Conservation (phyloP, 2,329 filamentous ascomycete genomes). For the Fusarium sp. region DNA sequence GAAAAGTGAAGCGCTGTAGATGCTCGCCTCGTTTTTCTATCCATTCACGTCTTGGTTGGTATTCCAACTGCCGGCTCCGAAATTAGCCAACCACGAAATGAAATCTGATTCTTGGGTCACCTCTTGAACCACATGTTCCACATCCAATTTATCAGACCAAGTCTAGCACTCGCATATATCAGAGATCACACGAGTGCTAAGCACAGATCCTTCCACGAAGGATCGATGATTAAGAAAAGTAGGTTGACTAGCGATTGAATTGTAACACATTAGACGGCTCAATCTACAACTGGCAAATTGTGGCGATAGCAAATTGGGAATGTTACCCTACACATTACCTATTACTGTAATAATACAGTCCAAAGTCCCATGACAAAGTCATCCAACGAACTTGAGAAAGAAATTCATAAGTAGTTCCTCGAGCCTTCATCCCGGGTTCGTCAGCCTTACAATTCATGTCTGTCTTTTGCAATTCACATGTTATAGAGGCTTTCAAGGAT, state of each 20-base stretch:
- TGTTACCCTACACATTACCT: constrained; percentile 20
- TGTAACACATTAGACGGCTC: neutral
- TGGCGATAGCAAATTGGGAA: too few relatives aligned
- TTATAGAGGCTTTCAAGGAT: neutral
- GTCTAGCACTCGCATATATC: constrained; percentile 35
- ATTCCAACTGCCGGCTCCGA: constrained; percentile 21
- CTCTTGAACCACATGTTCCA: constrained; percentile 23
- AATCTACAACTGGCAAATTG: too few relatives aligned
- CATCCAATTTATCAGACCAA: constrained; percentile 1
- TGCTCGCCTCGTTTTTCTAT: constrained; percentile 36
- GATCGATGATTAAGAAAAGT: neutral
- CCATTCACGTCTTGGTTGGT: neutral
- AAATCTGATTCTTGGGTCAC: constrained; percentile 21
- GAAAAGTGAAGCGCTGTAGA: constrained; percentile 25
- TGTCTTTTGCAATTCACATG: constrained; percentile 22
- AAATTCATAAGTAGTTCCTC: constrained; percentile 3
- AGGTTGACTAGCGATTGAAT: neutral
- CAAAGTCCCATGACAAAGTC: neutral
- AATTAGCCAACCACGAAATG: constrained; percentile 29
- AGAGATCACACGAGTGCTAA: constrained; percentile 25
- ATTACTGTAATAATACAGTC: neutral
- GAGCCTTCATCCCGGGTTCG: constrained; percentile 30
- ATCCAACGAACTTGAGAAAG: neutral
- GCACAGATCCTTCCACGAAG: neutral
- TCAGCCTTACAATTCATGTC: constrained; percentile 35